Evolutionary conservation across 2,329 filamentous ascomycete species (phyloP).

Genomic region (Fusarium sp.): DNA sequence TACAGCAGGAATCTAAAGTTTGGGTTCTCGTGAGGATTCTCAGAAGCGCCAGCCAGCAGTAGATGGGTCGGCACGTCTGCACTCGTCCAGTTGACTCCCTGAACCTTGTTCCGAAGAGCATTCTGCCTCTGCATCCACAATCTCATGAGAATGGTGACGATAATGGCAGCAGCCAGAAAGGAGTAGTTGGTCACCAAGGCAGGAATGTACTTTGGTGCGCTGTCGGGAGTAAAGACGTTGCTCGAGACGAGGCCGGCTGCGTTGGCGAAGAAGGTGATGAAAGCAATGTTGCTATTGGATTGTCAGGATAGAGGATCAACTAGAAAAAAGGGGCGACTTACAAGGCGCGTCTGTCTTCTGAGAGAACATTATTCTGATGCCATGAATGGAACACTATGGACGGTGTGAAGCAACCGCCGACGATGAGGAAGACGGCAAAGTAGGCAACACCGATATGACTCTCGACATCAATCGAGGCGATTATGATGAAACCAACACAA

Average conservation of each 20-base stretch:
- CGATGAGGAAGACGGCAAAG: not conserved
- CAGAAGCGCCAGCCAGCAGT: not conserved
- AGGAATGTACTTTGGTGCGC: not conserved
- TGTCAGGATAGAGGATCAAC: not conserved
- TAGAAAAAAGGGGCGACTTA: not conserved
- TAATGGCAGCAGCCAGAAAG: not conserved
- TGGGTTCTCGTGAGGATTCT: slow-evolving; percentile 1
- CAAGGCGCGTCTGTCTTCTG: not conserved
- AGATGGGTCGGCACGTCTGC: not conserved
- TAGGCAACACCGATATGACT: not conserved
- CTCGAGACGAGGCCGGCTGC: slow-evolving; percentile 1
- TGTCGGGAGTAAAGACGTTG: not conserved
- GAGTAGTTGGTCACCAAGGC: not conserved
- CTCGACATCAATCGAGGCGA: not conserved
- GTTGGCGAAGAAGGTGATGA: slow-evolving; percentile 1
- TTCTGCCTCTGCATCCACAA: not conserved
- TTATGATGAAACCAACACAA: not conserved
- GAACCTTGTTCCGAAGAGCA: not conserved
- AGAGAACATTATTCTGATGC: not conserved
- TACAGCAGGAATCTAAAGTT: slow-evolving; percentile 2
- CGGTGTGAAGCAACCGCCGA: not conserved
- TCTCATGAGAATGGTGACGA: not conserved
- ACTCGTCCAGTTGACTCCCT: not conserved
- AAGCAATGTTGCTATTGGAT: not conserved
- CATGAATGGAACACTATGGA: not conserved